Percentiles rank a stretch among this genome's conserved stretches.
These are phyloP conservation scores for Cladosporium sp. DNA, from an alignment of 2,329 filamentous ascomycete genomes.

Conservation along the genomic window DNA sequence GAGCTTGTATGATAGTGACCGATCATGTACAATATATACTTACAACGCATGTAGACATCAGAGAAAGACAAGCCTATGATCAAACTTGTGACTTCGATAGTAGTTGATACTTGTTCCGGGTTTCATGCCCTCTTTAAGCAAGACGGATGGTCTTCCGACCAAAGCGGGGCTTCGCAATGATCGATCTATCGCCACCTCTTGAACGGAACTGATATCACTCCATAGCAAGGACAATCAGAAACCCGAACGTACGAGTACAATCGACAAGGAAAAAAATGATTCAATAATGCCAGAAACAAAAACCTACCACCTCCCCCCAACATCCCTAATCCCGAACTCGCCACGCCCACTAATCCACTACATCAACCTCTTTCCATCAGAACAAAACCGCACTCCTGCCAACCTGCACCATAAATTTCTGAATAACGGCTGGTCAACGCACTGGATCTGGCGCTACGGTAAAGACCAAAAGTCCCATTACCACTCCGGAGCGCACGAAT, in stretches of 20 bases:
- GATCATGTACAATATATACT: not conserved
- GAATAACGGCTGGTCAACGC: conserved; percentile 49
- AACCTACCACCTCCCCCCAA: conserved; percentile 41
- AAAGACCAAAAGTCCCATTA: conserved; percentile 41
- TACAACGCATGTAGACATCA: too few species aligned
- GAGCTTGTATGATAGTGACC: not conserved
- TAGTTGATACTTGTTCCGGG: not conserved
- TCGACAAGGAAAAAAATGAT: too few species aligned
- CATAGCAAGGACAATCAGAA: not conserved
- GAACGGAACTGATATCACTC: not conserved
- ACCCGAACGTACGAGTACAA: too few species aligned
- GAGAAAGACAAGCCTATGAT: not conserved
- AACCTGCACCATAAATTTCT: conserved; percentile 44
- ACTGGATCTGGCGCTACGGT: conserved; percentile 57
- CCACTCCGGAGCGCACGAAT: conserved; percentile 54
- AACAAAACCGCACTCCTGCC: conserved; percentile 19
- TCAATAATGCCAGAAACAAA: conserved; percentile 29
- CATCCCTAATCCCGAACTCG: conserved; percentile 48
- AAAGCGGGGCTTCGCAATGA: conserved; percentile 1
- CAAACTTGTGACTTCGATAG: too few species aligned
- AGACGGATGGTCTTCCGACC: not conserved
- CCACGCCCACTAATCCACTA: conserved; percentile 53
- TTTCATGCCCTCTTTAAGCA: conserved; percentile 4
- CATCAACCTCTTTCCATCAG: conserved; percentile 35
- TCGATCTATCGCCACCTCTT: not conserved